A percentile compares a stretch with the other conserved stretches of the same genome.
Evolutionary conservation across 108 stramenopile species (phyloP).

Genomic region (Nitzschia sp.): DNA sequence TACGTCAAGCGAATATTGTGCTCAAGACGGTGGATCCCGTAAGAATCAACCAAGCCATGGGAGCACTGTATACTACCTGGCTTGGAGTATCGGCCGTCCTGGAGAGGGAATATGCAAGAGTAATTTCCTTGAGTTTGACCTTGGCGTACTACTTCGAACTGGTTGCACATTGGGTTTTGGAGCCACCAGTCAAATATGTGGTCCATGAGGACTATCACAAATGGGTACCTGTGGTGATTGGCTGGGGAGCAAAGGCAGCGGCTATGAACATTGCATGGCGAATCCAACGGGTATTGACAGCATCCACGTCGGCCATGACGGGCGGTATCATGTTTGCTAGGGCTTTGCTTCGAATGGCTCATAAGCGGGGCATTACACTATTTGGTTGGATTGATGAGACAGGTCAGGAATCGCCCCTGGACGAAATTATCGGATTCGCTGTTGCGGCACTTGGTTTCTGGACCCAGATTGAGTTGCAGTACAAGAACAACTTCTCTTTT

Average conservation of each 20-base stretch:
- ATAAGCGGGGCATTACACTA: slow-evolving; percentile 33
- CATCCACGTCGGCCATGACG: slow-evolving; percentile 76
- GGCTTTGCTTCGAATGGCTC: slow-evolving; percentile 50
- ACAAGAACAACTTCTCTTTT: slow-evolving; percentile 50
- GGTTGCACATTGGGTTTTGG: slow-evolving; percentile 22
- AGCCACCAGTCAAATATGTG: slow-evolving; percentile 16
- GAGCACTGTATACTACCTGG: slow-evolving; percentile 49
- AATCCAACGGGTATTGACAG: slow-evolving; percentile 83
- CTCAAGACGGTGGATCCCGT: slow-evolving; percentile 44
- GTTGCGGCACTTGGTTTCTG: slow-evolving; percentile 80
- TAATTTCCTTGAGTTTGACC: slow-evolving; percentile 34
- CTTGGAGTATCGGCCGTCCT: slow-evolving; percentile 38
- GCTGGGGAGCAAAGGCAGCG: slow-evolving; percentile 59
- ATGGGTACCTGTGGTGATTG: slow-evolving; percentile 64
- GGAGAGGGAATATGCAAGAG: slow-evolving; percentile 38
- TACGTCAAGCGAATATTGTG: slow-evolving; percentile 30
- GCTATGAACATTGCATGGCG: slow-evolving; percentile 87
- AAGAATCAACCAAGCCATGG: slow-evolving; percentile 45
- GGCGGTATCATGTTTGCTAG: slow-evolving; percentile 83
- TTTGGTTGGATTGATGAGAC: slow-evolving; percentile 18
- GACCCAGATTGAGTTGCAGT: slow-evolving; percentile 68
- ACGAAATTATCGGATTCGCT: slow-evolving; percentile 76
- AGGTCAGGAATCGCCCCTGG: slow-evolving; percentile 22
- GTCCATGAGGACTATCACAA: slow-evolving; percentile 34
- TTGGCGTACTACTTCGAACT: slow-evolving; percentile 26